These are phyloP conservation scores for Rusavskia elegans DNA, from an alignment of 495 filamentous ascomycete species.

Conservation along the genomic window DNA sequence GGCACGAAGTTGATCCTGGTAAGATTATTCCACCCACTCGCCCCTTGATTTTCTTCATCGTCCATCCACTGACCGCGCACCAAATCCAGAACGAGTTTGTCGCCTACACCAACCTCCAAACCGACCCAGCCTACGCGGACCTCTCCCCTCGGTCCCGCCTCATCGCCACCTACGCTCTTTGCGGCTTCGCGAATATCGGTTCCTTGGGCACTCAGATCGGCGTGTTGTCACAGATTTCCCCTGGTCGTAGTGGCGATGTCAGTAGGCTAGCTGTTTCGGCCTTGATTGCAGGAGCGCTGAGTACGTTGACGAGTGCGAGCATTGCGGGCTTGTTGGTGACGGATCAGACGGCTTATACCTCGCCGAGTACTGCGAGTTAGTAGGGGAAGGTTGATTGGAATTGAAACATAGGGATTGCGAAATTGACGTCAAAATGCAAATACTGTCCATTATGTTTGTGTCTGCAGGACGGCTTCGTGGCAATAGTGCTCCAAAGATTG, in stretches of 20 bases:
- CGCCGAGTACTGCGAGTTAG: constrained; percentile 6
- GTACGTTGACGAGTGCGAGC: constrained; percentile 64
- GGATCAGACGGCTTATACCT: constrained; percentile 26
- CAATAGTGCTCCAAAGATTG: too few relatives aligned
- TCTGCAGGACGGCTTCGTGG: too few relatives aligned
- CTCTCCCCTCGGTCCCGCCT: constrained; percentile 55
- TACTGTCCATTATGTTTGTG: too few relatives aligned
- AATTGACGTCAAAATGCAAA: too few relatives aligned
- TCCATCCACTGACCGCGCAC: not conserved
- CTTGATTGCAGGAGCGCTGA: constrained; percentile 60
- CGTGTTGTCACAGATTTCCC: constrained; percentile 67
- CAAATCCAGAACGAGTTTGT: constrained; percentile 43
- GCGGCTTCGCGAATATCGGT: constrained; percentile 64
- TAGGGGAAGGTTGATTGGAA: too few relatives aligned
- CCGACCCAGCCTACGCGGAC: constrained; percentile 26
- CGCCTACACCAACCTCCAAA: constrained; percentile 38
- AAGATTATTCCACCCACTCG: constrained; percentile 8
- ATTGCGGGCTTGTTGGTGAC: constrained; percentile 62
- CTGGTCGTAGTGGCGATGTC: constrained; percentile 56
- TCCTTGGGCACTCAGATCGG: constrained; percentile 78
- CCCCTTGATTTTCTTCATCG: too few relatives aligned
- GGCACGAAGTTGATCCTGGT: constrained; percentile 66
- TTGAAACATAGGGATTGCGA: too few relatives aligned
- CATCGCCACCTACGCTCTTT: constrained; percentile 27
- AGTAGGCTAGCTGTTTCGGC: constrained; percentile 61